phyloP scores from a whole-genome alignment of 1,284 basidiomycete genomes.

The Leucoagaricus sp. region DNA sequence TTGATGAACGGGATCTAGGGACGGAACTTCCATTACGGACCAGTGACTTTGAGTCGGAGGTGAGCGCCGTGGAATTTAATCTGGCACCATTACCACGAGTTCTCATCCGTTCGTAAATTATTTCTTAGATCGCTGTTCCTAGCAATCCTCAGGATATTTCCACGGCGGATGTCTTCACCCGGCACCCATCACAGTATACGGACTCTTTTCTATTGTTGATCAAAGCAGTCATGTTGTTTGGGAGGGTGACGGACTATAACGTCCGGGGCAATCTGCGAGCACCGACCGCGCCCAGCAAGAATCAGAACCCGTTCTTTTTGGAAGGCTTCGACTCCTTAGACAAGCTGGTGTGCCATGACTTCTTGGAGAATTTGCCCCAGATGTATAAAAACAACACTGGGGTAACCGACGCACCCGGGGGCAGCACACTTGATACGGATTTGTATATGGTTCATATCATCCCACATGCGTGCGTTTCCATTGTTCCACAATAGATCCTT shows the following conservation, averaged over 20 bases:
- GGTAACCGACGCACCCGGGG: constrained; percentile 54
- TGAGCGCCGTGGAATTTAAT: constrained; percentile 32
- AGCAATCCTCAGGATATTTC: constrained; percentile 74
- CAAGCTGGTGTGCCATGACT: constrained; percentile 61
- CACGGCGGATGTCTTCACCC: constrained; percentile 61
- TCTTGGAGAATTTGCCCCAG: constrained; percentile 67
- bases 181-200: constrained; percentile 72
- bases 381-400: constrained; percentile 64
- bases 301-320: constrained; percentile 65
- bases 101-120: constrained; percentile 9
- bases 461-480: constrained; percentile 71
- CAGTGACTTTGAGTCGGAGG: constrained; percentile 73
- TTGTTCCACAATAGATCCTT: constrained; percentile 13
- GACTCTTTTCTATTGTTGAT: constrained; percentile 78
- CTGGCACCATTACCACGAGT: neutral
- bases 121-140: constrained; percentile 50
- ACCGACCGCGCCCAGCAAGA: constrained; percentile 58
- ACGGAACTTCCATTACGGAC: constrained; percentile 76
- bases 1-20: constrained; percentile 79
- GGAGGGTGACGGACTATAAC: constrained; percentile 79
- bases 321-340: constrained; percentile 70
- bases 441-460: constrained; percentile 82
- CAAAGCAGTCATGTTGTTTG: constrained; percentile 81
- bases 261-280: constrained; percentile 69
- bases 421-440: constrained; percentile 70